Conservation (phyloP, 2,329 filamentous ascomycete genomes). For the Cladosporium sp. region DNA sequence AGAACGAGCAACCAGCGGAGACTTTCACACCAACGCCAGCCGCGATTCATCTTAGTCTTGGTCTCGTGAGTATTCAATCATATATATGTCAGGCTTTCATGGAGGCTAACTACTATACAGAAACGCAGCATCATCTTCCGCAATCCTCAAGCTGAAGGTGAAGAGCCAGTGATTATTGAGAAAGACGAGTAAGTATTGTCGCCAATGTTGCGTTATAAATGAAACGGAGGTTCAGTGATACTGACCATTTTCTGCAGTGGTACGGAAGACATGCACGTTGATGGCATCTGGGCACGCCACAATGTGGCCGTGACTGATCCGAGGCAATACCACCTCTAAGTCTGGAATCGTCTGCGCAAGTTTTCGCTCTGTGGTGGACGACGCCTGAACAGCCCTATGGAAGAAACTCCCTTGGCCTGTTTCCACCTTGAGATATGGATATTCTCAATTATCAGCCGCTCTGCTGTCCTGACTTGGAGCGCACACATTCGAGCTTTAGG, state of each 20-base stretch:
- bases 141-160: background rate
- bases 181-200: background rate
- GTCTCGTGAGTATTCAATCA: background rate
- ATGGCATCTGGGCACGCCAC: background rate
- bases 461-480: too few relatives aligned
- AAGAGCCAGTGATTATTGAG: background rate
- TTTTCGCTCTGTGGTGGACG: too few relatives aligned
- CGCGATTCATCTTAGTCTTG: background rate
- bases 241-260: background rate
- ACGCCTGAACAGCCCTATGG: too few relatives aligned
- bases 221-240: too few relatives aligned
- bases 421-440: too few relatives aligned
- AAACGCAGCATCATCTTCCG: background rate
- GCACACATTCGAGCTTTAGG: too few relatives aligned
- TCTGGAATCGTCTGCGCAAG: too few relatives aligned
- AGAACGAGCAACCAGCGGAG: slow-evolving; percentile 13
- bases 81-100: background rate
- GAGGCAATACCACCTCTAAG: background rate
- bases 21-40: background rate
- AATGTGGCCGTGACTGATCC: background rate
- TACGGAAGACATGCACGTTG: background rate
- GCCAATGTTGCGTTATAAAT: too few relatives aligned
- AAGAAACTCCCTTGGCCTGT: too few relatives aligned
- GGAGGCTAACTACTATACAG: background rate
- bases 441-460: too few relatives aligned